Conservation (phyloP, 768 basidiomycete genomes). For the Artomyces pyxidatus region DNA sequence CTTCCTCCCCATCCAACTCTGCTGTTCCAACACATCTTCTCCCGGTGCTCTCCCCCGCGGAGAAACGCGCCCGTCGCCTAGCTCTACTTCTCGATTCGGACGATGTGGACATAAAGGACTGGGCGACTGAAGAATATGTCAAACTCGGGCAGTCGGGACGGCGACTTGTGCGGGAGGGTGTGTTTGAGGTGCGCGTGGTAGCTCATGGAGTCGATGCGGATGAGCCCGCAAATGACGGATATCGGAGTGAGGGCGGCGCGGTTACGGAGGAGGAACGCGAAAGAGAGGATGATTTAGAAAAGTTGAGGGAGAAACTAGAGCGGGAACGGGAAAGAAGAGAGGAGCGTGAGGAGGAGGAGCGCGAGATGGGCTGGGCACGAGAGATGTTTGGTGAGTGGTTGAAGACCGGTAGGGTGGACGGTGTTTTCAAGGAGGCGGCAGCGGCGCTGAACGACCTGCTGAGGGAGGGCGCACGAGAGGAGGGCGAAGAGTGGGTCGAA, state of each 20-base stretch:
- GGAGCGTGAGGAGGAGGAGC: conserved; percentile 11
- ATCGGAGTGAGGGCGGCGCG: conserved; percentile 1
- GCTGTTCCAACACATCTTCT: conserved; percentile 10
- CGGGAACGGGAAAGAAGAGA: conserved; percentile 6
- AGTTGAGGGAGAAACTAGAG: conserved; percentile 11
- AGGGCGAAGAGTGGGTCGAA: conserved; percentile 11
- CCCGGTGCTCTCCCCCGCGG: conserved; percentile 4
- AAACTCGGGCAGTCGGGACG: conserved; percentile 9
- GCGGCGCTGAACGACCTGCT: conserved; percentile 10
- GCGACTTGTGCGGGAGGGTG: conserved; percentile 14
- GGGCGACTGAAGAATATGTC: conserved; percentile 17
- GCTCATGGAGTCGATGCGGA: conserved; percentile 3
- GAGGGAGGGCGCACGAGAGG: conserved; percentile 12
- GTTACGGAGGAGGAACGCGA: conserved; percentile 6
- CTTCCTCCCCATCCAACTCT: conserved; percentile 1
- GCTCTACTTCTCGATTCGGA: conserved; percentile 15
- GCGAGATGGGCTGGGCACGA: conserved; percentile 14
- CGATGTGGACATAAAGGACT: conserved; percentile 12
- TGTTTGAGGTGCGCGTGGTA: conserved; percentile 11
- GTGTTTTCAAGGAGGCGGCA: conserved; percentile 12
- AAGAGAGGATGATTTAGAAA: conserved; percentile 14
- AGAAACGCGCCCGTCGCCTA: conserved; percentile 13
- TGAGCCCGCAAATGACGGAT: not conserved
- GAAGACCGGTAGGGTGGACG: conserved; percentile 12
- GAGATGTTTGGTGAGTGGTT: conserved; percentile 14